phyloP scores from a whole-genome alignment of 176 grass and related monocot species.

The Eleusine indica region DNA sequence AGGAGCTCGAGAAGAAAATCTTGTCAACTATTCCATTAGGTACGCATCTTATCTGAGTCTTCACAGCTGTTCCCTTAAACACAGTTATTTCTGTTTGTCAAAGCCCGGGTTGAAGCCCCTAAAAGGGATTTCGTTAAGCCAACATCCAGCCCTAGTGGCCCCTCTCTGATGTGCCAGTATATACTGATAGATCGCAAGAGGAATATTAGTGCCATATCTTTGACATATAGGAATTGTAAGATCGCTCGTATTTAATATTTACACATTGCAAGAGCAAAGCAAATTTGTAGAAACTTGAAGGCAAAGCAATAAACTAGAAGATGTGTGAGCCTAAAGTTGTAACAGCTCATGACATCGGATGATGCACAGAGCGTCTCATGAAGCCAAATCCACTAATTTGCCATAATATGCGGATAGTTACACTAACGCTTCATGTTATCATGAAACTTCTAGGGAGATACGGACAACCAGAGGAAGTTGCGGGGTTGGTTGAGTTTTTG shows the following conservation, averaged over 20 bases:
- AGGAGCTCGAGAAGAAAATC: slow-evolving; percentile 91
- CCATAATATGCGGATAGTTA: neutral
- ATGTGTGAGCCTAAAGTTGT: neutral
- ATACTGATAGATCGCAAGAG: neutral
- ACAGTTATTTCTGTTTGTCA: neutral
- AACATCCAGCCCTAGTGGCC: too few species aligned
- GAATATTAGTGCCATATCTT: neutral
- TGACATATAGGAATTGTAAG: neutral
- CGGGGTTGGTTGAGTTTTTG: slow-evolving; percentile 54
- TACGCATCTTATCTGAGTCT: slow-evolving; percentile 30
- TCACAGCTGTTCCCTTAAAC: neutral
- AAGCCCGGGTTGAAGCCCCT: too few species aligned
- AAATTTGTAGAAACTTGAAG: neutral
- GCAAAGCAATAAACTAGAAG: neutral
- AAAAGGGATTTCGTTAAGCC: too few species aligned
- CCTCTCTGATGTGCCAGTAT: neutral
- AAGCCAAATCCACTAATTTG: neutral
- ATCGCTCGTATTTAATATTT: neutral
- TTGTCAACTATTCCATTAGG: slow-evolving; percentile 83
- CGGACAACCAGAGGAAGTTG: slow-evolving; percentile 76
- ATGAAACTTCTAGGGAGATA: slow-evolving; percentile 66
- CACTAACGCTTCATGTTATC: slow-evolving; percentile 23
- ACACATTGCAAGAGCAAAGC: neutral
- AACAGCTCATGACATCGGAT: neutral
- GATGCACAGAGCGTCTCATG: neutral